Evolutionary conservation across 1,139 yeast species (phyloP).

Genomic region (Nakaseomyces glabratus): DNA sequence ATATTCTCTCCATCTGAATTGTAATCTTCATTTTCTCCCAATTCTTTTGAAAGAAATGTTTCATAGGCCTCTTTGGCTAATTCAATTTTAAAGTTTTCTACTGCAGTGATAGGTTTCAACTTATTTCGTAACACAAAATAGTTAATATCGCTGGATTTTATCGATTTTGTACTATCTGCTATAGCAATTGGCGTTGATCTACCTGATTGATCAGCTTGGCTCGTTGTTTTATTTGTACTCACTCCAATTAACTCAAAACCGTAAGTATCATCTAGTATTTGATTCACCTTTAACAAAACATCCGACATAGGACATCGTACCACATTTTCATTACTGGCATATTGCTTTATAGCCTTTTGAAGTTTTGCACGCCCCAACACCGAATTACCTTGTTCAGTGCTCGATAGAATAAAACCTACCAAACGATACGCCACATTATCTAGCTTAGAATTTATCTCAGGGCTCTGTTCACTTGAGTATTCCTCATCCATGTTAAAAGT

Average conservation of each 20-base stretch:
- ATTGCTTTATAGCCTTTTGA: conserved; percentile 1
- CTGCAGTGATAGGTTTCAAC: background rate
- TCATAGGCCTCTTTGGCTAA: background rate
- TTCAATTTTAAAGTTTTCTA: conserved; percentile 1
- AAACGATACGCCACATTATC: conserved; percentile 13
- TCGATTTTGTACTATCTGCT: background rate
- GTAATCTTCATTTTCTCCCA: conserved; percentile 10
- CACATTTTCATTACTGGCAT: conserved; percentile 3
- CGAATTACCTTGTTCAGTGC: conserved; percentile 3
- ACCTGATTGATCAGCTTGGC: background rate
- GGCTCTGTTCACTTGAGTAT: conserved; percentile 14
- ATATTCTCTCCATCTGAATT: too few species aligned
- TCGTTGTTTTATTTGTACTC: background rate
- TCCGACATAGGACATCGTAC: conserved; percentile 4
- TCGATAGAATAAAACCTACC: conserved; percentile 7
- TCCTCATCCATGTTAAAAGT: too few species aligned
- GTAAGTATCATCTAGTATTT: background rate
- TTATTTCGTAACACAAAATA: background rate
- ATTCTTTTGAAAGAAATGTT: background rate
- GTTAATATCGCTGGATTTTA: conserved; percentile 4
- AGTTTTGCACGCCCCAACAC: conserved; percentile 5
- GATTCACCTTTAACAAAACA: conserved; percentile 1
- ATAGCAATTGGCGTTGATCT: background rate
- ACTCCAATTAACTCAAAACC: conserved; percentile 5
- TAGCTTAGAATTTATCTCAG: conserved; percentile 19